Evolutionary conservation across 495 filamentous ascomycete species (phyloP), one percentile per base, ranked within the genome.

Genomic region (Penicillium verhagenii): DNA sequence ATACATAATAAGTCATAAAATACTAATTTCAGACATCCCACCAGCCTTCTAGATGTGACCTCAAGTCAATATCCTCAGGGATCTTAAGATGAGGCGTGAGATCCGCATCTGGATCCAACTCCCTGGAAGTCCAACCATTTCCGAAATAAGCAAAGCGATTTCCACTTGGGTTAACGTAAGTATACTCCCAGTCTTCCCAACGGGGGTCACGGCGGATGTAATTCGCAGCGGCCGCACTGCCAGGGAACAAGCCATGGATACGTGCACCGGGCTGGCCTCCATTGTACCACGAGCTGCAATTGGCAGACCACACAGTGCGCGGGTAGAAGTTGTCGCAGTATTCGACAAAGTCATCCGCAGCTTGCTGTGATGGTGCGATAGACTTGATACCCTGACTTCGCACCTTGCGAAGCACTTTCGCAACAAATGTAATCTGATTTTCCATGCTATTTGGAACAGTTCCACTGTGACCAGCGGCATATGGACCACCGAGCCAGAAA

Each of bases 171-270:
- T 70, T 72, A 20, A 68, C 48, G 61, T 85, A 83, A 51, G 75
- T 76, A 64, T 85, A 89, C 52, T 89, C 86, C 72, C 75, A 89
- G 61, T 90, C 86, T 68, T 90, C 86, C 84, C 85, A 89, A 13
- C 87, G 71, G 1, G 85, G 85, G 43, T 86, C 79, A 20, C 79
- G 65, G 4, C 81, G 71, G 23, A 84, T 72, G 19, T 78, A 76
- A 10, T 82, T 83, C 23, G 79, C 65, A 58, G 84, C 81, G 1
- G 81, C 68, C 4, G 83, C 81, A 65, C 79, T 84, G 0, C 85
- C 86, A 0, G 87, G 87, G 76, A 86, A 91, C 16, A 88, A 59
- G 0, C 83, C 87, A 53, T 83, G 81, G 20, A 89, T 80, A 2
- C 69, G 63, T 2, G 72, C 75, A 0, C 82, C 82, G 0, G 83